These are phyloP conservation scores for Ceratobasidium sp. DNA, from an alignment of 1,284 basidiomycete species.

Conservation along the genomic window DNA sequence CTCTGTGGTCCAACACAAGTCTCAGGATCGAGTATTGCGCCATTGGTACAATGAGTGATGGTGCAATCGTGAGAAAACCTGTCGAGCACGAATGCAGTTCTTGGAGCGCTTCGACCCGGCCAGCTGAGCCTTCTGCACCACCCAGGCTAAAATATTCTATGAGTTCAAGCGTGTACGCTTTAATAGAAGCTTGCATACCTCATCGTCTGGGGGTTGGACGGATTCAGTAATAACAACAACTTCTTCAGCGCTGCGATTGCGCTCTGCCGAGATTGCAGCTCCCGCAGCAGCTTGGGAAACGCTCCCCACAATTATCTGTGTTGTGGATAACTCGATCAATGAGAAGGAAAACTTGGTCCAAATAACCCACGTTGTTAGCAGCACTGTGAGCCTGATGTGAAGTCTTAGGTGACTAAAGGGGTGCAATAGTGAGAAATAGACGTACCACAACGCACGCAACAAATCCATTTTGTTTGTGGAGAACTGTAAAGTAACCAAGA, in stretches of 20 bases:
- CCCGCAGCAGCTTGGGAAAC: constrained; percentile 22
- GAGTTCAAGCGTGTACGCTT: not conserved
- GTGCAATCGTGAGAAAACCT: constrained; percentile 74
- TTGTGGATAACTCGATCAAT: too few relatives aligned
- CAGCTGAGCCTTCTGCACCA: not conserved
- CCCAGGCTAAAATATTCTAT: constrained; percentile 15
- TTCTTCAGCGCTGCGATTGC: constrained; percentile 38
- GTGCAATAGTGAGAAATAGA: constrained; percentile 48
- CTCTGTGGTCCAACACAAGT: constrained; percentile 65
- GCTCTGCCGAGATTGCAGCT: constrained; percentile 12
- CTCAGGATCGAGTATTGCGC: constrained; percentile 70
- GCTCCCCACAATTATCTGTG: constrained; percentile 44
- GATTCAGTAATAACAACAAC: constrained; percentile 21
- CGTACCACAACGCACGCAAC: constrained; percentile 77
- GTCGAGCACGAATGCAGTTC: constrained; percentile 80
- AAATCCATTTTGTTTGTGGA: constrained; percentile 79
- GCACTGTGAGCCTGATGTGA: constrained; percentile 35
- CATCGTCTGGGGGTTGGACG: constrained; percentile 6
- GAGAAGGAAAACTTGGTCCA: not conserved
- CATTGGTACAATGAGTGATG: constrained; percentile 78
- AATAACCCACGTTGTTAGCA: constrained; percentile 36
- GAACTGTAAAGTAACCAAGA: constrained; percentile 78
- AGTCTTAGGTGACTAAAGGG: not conserved
- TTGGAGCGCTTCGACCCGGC: constrained; percentile 64
- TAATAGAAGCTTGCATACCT: not conserved